Conservation (phyloP, 371 early-diverging fungal genomes). For the Nosema muscidifuracis region DNA sequence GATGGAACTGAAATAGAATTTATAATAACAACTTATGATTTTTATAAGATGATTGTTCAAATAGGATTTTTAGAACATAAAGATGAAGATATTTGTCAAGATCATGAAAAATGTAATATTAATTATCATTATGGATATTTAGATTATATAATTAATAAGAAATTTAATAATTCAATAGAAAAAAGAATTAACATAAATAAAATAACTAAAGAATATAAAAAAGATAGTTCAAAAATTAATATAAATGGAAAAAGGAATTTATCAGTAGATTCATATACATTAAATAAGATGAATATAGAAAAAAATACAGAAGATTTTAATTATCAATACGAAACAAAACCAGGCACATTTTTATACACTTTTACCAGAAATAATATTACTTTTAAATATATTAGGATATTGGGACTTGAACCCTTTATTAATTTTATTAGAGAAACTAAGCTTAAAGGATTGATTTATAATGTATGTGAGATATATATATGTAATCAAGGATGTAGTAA, state of each 20-base stretch:
- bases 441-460: conserved; percentile 15
- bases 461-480: conserved; percentile 39
- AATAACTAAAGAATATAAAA: too few relatives aligned
- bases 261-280: neutral
- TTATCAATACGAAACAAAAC: neutral
- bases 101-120: neutral
- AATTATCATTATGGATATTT: neutral
- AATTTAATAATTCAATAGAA: neutral
- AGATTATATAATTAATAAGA: neutral
- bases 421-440: conserved; percentile 33
- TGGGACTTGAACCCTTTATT: conserved; percentile 32
- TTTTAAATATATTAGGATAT: conserved; percentile 9
- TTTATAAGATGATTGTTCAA: conserved; percentile 13
- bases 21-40: conserved; percentile 47
- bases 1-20: conserved; percentile 33
- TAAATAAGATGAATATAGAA: conserved; percentile 2
- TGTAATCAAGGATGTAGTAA: conserved; percentile 50
- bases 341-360: neutral
- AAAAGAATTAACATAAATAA: neutral
- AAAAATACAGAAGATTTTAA: neutral
- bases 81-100: neutral
- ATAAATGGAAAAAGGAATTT: conserved; percentile 1
- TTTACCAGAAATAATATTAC: neutral
- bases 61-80: conserved; percentile 6
- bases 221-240: neutral